phyloP scores from a whole-genome alignment of 164 flowering plant species.

The Vitis rotundifolia region DNA sequence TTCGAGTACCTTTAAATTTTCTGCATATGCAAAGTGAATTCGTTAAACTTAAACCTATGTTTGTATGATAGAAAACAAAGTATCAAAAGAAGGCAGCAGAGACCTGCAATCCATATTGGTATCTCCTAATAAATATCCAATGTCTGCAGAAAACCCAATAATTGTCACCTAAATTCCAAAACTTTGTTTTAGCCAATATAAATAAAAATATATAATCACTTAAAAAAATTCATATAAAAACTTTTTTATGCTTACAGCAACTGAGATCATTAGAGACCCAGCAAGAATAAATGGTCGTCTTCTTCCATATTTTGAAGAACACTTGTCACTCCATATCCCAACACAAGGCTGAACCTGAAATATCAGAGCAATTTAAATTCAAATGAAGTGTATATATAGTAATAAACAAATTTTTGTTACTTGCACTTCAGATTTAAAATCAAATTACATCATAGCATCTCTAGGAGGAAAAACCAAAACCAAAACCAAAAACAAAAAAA shows the following conservation, averaged over 20 bases:
- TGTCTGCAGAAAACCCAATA: conserved; percentile 99
- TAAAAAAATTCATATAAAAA: conserved; percentile 1
- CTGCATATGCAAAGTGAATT: conserved; percentile 45
- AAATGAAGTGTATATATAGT: too few relatives aligned
- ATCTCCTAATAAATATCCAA: conserved; percentile 92
- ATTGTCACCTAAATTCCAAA: conserved; percentile 76
- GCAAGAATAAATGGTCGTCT: conserved; percentile 89
- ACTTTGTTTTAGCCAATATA: conserved; percentile 31
- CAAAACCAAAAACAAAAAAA: too few relatives aligned
- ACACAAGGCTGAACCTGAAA: conserved; percentile 99
- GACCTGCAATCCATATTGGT: conserved; percentile 94
- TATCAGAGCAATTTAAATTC: conserved; percentile 2
- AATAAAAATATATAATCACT: conserved; percentile 4
- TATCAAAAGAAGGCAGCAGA: background rate
- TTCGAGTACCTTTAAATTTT: conserved; percentile 85
- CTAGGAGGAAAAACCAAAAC: too few relatives aligned
- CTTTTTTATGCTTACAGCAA: conserved; percentile 60
- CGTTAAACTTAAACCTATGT: conserved; percentile 3
- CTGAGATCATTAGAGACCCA: conserved; percentile 86
- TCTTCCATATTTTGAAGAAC: conserved; percentile 94
- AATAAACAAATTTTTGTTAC: background rate
- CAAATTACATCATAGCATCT: too few relatives aligned
- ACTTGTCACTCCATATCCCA: conserved; percentile 99
- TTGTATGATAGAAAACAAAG: conserved; percentile 2
- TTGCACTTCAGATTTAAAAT: too few relatives aligned